Percentiles rank a stretch among this genome's conserved stretches.
Evolutionary conservation across 2,329 filamentous ascomycete genomes (phyloP).

Genomic region (Monosporascus sp.): DNA sequence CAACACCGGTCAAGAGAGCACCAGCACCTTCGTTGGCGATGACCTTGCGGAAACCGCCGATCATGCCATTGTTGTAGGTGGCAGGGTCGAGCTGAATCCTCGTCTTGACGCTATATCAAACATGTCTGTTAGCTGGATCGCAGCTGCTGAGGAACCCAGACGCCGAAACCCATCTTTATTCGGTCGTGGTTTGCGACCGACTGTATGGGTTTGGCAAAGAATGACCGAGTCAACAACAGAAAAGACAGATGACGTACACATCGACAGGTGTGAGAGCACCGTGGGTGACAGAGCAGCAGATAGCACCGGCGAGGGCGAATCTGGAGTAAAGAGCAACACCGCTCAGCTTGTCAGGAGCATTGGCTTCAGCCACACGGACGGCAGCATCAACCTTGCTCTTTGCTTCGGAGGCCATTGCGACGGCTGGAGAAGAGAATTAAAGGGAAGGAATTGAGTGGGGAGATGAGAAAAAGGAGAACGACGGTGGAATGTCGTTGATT

Average conservation of each 20-base stretch:
- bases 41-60: slow-evolving; percentile 69
- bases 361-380: neutral
- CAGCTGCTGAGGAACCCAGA: too few relatives aligned
- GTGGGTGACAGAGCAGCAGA: slow-evolving; percentile 96
- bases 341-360: neutral
- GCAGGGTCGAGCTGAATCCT: slow-evolving; percentile 71
- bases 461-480: neutral
- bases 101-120: slow-evolving; percentile 61
- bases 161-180: too few relatives aligned
- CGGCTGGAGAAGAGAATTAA: neutral
- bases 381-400: neutral
- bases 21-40: slow-evolving; percentile 64
- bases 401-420: neutral
- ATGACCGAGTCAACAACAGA: neutral
- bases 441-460: neutral
- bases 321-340: slow-evolving; percentile 65
- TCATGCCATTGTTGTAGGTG: slow-evolving; percentile 69
- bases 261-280: slow-evolving; percentile 91
- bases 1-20: slow-evolving; percentile 66
- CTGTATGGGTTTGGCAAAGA: neutral
- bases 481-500: neutral
- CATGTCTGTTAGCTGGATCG: too few relatives aligned
- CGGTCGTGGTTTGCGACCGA: neutral
- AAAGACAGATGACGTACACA: slow-evolving; percentile 65
- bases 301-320: slow-evolving; percentile 89